Percentiles rank a stretch among this genome's conserved stretches.
Evolutionary conservation across 2,329 filamentous ascomycete genomes (phyloP).

Genomic region (Apiospora arundinis): DNA sequence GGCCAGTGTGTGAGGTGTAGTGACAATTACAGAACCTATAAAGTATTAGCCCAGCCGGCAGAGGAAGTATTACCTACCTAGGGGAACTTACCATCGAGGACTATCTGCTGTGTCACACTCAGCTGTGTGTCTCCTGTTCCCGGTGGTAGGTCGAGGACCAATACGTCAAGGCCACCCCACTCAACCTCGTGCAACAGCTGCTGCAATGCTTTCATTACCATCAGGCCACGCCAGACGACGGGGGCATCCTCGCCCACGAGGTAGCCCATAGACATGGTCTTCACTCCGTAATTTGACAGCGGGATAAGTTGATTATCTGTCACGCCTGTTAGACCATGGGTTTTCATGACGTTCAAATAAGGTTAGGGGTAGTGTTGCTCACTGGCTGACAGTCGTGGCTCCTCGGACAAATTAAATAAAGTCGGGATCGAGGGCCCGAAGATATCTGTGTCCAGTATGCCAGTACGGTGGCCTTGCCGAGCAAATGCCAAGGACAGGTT

Average conservation of each 20-base stretch:
- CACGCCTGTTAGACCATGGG: background rate
- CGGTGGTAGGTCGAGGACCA: conserved; percentile 90
- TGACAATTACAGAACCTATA: conserved; percentile 80
- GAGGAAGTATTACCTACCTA: background rate
- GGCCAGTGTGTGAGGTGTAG: conserved; percentile 91
- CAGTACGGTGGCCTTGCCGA: conserved; percentile 78
- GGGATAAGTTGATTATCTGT: conserved; percentile 82
- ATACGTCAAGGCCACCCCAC: conserved; percentile 86
- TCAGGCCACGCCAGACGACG: conserved; percentile 93
- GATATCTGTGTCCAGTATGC: conserved; percentile 94
- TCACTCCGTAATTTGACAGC: conserved; percentile 91
- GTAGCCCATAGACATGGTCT: conserved; percentile 99
- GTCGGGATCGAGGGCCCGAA: conserved; percentile 96
- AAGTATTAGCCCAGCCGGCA: background rate
- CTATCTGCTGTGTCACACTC: conserved; percentile 93
- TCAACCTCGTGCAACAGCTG: conserved; percentile 95
- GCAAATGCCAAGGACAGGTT: conserved; percentile 91
- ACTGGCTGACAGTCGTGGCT: conserved; percentile 79
- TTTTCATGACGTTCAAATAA: background rate
- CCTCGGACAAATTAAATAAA: conserved; percentile 79
- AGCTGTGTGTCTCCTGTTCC: conserved; percentile 96
- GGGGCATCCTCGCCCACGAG: conserved; percentile 80
- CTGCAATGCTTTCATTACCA: conserved; percentile 97
- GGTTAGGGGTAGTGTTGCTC: conserved; percentile 39
- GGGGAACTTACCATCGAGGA: conserved; percentile 73